These are phyloP conservation scores for Monosporascus sp. DNA, from an alignment of 2,329 filamentous ascomycete species.

Conservation along the genomic window DNA sequence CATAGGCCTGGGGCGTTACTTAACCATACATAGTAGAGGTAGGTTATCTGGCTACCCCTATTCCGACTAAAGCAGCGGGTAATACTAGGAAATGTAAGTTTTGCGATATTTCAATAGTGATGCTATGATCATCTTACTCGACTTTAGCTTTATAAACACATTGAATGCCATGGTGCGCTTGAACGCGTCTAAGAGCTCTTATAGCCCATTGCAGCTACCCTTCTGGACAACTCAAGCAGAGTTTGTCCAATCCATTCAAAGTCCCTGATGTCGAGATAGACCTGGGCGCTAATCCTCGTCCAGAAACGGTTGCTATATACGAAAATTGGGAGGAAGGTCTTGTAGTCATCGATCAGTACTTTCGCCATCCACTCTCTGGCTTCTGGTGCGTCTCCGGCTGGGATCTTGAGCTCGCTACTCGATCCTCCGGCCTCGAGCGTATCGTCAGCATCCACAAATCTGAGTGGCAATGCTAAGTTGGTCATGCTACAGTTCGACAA, in stretches of 20 bases:
- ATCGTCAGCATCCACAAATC: conserved; percentile 19
- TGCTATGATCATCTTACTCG: too few species aligned
- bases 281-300: conserved; percentile 71
- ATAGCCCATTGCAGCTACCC: conserved; percentile 31
- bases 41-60: too few species aligned
- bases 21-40: too few species aligned
- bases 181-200: background rate
- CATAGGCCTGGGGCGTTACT: too few species aligned
- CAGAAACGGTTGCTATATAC: conserved; percentile 59
- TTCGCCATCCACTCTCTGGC: conserved; percentile 54
- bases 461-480: conserved; percentile 69
- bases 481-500: conserved; percentile 64
- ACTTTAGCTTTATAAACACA: too few species aligned
- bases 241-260: conserved; percentile 64
- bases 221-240: conserved; percentile 45
- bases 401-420: conserved; percentile 16
- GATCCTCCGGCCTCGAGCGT: conserved; percentile 2
- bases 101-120: too few species aligned
- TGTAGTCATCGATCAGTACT: conserved; percentile 51
- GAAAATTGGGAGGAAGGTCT: conserved; percentile 66
- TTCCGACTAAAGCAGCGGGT: too few species aligned
- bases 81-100: too few species aligned
- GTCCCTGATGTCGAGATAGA: conserved; percentile 76
- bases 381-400: conserved; percentile 7
- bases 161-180: background rate